These are phyloP conservation scores for Themeda triandra DNA, from an alignment of 176 grass and related monocot species.

Conservation along the genomic window DNA sequence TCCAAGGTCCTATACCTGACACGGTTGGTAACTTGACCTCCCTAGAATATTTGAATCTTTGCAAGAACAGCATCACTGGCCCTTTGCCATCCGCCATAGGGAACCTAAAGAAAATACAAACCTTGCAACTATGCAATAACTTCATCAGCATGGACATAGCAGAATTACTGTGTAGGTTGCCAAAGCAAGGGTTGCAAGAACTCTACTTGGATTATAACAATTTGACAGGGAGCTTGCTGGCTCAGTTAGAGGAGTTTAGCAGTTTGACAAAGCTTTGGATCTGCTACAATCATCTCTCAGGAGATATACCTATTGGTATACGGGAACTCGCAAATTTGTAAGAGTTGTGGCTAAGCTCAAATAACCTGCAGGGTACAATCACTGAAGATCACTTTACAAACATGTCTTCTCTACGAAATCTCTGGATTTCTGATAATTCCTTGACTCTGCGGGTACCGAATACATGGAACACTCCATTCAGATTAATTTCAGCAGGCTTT, in stretches of 20 bases:
- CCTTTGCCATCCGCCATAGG: not conserved
- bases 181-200: not conserved
- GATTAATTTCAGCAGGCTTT: not conserved
- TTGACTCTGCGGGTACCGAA: not conserved
- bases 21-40: not conserved
- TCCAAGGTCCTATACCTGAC: not conserved
- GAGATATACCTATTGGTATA: not conserved
- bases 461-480: not conserved
- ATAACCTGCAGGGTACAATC: not conserved
- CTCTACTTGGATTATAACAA: not conserved
- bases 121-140: not conserved
- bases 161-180: not conserved
- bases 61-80: not conserved
- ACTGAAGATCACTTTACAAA: not conserved
- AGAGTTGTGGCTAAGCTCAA: not conserved
- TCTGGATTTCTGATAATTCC: not conserved
- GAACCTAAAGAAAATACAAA: not conserved
- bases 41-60: not conserved
- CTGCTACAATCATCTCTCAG: not conserved
- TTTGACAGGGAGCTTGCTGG: not conserved
- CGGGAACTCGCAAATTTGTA: not conserved
- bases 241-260: not conserved
- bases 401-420: not conserved
- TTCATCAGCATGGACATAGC: not conserved
- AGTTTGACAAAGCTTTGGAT: not conserved